Base-by-base conservation (phyloP, 2,329 filamentous ascomycete species). In the Gaeumannomyces tritici region DNA sequence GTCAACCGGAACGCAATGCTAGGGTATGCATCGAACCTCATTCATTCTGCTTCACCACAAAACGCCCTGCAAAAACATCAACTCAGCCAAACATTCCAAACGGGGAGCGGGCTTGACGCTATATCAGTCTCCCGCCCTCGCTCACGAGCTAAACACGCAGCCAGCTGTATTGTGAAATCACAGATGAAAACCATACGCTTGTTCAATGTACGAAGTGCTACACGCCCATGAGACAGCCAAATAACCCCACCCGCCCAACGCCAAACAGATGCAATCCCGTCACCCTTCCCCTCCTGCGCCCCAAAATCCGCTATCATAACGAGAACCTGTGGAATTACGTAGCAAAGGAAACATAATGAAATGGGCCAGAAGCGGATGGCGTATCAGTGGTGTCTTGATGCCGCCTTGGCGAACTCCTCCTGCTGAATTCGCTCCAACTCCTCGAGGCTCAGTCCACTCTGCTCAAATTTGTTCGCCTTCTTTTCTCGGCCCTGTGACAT, bases 381-480 rank as follows among this genome's bases (percentile, higher is more conserved):
- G 24, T 59, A 60, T 66, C 54, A 79, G 66, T 86, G 85, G 74
- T 89, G 90, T 69, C 89, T 89, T 66, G 87, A 86, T 1, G 86
- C 88, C 1, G 92, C 93, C 63, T 86, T 88, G 56, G 89, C 88
- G 75, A 99, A 98, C 68, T 97, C 85, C 74, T 96, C 92, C 74
- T 95, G 89, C 73, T 99, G 95, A 70, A 96, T 85, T 59, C 88
- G 84, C 63, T 95, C 85, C 59, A 99, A 82, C 74, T 99, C 90
- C 69, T 97, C 95, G 72, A 96, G 87, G 0, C 90, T 90, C 78
- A 98, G 83, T 62, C 93, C 93, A 72, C 92, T 96, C 73, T 95
- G 89, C 70, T 96, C 93, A 71, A 98, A 92, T 78, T 98, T 98
- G 75, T 93, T 96, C 67, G 93, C 89, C 76, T 97, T 96, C 82